Evolutionary conservation across 345 rosid genomes (phyloP).

Genomic region (Heritiera fomes): DNA sequence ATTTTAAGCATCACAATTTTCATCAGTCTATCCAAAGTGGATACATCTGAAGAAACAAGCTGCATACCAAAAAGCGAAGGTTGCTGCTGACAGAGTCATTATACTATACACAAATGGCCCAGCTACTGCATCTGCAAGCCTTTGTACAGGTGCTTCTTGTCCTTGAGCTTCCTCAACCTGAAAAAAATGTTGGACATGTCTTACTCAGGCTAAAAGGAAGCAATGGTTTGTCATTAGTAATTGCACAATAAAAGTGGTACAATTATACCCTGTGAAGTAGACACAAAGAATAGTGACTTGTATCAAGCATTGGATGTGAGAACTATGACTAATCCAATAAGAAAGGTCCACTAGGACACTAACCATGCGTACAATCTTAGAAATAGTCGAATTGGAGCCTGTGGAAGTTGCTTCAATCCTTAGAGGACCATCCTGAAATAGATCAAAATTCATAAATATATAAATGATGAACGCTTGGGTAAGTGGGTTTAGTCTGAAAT

Average conservation of each 20-base stretch:
- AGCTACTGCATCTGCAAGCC: slow-evolving; percentile 94
- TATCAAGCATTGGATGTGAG: not conserved
- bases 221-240: not conserved
- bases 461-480: not conserved
- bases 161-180: slow-evolving; percentile 99
- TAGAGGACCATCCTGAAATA: slow-evolving; percentile 91
- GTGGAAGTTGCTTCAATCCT: slow-evolving; percentile 83
- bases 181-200: slow-evolving; percentile 12
- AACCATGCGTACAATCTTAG: slow-evolving; percentile 90
- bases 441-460: slow-evolving; percentile 8
- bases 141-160: slow-evolving; percentile 90
- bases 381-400: slow-evolving; percentile 84
- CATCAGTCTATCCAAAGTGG: not conserved
- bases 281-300: not conserved
- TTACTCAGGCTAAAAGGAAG: not conserved
- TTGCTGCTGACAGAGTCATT: slow-evolving; percentile 81
- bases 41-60: slow-evolving; percentile 26
- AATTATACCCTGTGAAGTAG: not conserved
- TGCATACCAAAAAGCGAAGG: slow-evolving; percentile 87
- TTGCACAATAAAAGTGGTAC: not conserved
- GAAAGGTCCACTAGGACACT: slow-evolving; percentile 27
- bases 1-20: not conserved
- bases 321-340: not conserved
- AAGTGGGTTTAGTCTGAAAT: too few relatives aligned
- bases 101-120: slow-evolving; percentile 91